Evolutionary conservation across 805 yeast genomes (phyloP).

Genomic region (Metschnikowia colocasiae): DNA sequence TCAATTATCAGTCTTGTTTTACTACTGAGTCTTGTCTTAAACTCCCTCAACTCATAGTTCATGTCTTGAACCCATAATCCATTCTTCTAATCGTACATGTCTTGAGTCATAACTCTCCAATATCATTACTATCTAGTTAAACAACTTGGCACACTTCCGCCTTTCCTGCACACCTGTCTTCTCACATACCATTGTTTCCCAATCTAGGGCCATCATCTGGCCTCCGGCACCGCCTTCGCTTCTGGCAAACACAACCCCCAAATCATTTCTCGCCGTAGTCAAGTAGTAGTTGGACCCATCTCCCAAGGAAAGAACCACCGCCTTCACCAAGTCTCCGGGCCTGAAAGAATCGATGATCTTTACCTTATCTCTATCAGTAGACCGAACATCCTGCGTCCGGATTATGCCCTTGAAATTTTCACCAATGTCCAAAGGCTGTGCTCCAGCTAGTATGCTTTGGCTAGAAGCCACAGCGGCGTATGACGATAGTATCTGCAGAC

Average conservation of each 20-base stretch:
- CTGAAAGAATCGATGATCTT: slow-evolving; percentile 72
- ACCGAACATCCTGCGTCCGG: slow-evolving; percentile 82
- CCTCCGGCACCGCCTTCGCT: slow-evolving; percentile 67
- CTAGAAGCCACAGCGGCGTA: slow-evolving; percentile 36
- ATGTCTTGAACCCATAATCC: too few relatives aligned
- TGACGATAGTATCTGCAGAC: slow-evolving; percentile 42
- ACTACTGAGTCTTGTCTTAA: too few relatives aligned
- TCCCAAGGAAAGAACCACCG: slow-evolving; percentile 79
- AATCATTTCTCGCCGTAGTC: slow-evolving; percentile 82
- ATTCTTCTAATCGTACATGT: too few relatives aligned
- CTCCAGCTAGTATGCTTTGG: slow-evolving; percentile 37
- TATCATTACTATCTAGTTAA: slow-evolving; percentile 16
- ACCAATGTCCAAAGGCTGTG: slow-evolving; percentile 63
- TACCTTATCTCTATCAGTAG: slow-evolving; percentile 87
- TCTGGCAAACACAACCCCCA: slow-evolving; percentile 90
- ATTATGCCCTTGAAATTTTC: slow-evolving; percentile 86
- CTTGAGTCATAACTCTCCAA: background rate
- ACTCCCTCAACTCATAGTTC: background rate
- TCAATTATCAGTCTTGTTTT: too few relatives aligned
- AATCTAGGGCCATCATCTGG: slow-evolving; percentile 83
- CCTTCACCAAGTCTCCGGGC: slow-evolving; percentile 92
- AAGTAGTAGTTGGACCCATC: slow-evolving; percentile 91
- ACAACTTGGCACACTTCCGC: slow-evolving; percentile 92
- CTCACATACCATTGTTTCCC: slow-evolving; percentile 91
- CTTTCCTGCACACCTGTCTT: slow-evolving; percentile 68